A percentile compares a stretch with the other conserved stretches of the same genome.
Conservation (phyloP, 2,329 filamentous ascomycete species). For the Colletotrichum musicola region DNA sequence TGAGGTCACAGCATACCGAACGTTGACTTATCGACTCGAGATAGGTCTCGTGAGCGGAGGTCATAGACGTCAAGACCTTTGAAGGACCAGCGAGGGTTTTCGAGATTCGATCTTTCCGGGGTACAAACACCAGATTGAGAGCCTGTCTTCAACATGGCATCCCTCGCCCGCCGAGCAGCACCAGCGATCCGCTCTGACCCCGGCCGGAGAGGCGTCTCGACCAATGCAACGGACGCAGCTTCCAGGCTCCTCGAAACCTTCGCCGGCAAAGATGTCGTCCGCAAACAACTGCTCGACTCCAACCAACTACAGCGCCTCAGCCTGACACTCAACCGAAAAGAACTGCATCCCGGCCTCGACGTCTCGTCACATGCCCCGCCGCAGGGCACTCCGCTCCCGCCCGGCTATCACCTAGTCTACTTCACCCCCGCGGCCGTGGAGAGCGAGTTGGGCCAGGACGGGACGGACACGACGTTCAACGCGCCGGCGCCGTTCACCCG, state of each 20-base stretch:
- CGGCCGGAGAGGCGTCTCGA: neutral
- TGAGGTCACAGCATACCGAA: neutral
- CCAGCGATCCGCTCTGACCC: neutral
- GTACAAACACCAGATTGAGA: no score
- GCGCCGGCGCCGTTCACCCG: slow-evolving; percentile 70
- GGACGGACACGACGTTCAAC: slow-evolving; percentile 72
- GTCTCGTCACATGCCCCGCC: slow-evolving; percentile 53
- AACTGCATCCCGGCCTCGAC: slow-evolving; percentile 53
- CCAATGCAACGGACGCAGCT: slow-evolving; percentile 42
- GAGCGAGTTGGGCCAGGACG: slow-evolving; percentile 67
- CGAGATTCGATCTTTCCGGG: neutral
- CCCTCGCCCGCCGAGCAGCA: neutral
- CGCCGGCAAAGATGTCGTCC: slow-evolving; percentile 43
- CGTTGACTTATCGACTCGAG: neutral
- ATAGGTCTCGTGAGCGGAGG: neutral
- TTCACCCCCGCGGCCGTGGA: slow-evolving; percentile 71
- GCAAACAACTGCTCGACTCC: slow-evolving; percentile 66
- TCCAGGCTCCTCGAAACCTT: slow-evolving; percentile 49
- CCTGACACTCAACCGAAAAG: slow-evolving; percentile 66
- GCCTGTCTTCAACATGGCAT: slow-evolving; percentile 9
- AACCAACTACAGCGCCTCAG: slow-evolving; percentile 74
- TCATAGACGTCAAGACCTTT: no score
- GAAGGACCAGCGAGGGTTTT: neutral
- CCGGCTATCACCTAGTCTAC: slow-evolving; percentile 73
- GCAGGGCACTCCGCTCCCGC: slow-evolving; percentile 63